phyloP scores from a whole-genome alignment of 495 filamentous ascomycete species.

The Aspergillus campestris region DNA sequence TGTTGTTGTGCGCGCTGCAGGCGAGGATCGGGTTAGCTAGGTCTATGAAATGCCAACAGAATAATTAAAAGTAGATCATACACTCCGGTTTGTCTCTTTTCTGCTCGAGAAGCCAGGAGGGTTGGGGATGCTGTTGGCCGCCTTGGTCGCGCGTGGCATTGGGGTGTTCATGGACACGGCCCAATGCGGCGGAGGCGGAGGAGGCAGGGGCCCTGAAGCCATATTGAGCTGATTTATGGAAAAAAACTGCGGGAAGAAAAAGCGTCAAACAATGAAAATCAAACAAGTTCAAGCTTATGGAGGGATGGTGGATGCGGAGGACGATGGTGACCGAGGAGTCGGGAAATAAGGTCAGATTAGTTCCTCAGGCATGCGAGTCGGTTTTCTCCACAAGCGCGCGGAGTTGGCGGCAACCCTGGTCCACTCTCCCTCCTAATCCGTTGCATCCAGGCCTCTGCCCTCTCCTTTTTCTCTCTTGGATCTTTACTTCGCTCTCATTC shows the following conservation, averaged over 20 bases:
- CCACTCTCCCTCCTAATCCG: slow-evolving; percentile 9
- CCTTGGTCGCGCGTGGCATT: slow-evolving; percentile 47
- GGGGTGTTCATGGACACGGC: slow-evolving; percentile 65
- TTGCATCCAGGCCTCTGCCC: slow-evolving; percentile 6
- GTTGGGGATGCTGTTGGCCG: slow-evolving; percentile 61
- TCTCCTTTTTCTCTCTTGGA: background rate
- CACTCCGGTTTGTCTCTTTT: slow-evolving; percentile 32
- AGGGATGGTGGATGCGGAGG: slow-evolving; percentile 8
- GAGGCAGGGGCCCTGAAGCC: slow-evolving; percentile 25
- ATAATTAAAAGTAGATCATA: slow-evolving; percentile 9
- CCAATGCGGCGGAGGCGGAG: slow-evolving; percentile 66
- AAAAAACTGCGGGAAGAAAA: slow-evolving; percentile 2
- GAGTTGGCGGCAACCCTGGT: slow-evolving; percentile 16
- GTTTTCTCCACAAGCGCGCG: slow-evolving; percentile 20
- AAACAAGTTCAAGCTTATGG: background rate
- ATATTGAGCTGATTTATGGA: slow-evolving; percentile 9
- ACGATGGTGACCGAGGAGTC: slow-evolving; percentile 3
- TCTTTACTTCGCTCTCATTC: background rate
- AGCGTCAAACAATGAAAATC: background rate
- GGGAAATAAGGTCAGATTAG: background rate
- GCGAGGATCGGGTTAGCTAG: slow-evolving; percentile 11
- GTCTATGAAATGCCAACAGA: background rate
- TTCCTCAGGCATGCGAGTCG: background rate
- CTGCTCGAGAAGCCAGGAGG: slow-evolving; percentile 75
- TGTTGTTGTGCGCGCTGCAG: slow-evolving; percentile 34